Conservation (phyloP, 192 early-diverging fungal species). For the Podila clonocystis region DNA sequence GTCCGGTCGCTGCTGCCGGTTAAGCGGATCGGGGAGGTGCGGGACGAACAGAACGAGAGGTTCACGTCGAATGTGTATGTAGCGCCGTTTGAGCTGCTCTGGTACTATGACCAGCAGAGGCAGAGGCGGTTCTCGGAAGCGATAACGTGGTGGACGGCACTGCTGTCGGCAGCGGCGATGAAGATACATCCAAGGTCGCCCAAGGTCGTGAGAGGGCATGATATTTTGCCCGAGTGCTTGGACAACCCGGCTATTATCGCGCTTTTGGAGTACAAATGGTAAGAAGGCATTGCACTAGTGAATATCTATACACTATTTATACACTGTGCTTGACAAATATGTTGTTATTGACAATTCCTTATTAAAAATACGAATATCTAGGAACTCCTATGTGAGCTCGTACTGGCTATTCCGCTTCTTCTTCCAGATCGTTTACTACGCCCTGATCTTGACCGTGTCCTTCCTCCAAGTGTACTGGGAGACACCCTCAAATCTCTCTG, state of each 20-base stretch:
- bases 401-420: conserved; percentile 37
- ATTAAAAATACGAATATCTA: neutral
- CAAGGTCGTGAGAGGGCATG: conserved; percentile 6
- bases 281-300: neutral
- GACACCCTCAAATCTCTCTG: neutral
- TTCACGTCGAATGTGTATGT: neutral
- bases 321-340: neutral
- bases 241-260: conserved; percentile 32
- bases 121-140: neutral
- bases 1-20: neutral
- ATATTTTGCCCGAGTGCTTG: conserved; percentile 4
- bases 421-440: conserved; percentile 19
- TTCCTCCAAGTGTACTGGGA: conserved; percentile 24
- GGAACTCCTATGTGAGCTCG: conserved; percentile 30
- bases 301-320: neutral
- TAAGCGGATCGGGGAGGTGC: neutral
- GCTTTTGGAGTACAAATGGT: conserved; percentile 35
- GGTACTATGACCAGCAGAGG: neutral
- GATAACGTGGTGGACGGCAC: conserved; percentile 5
- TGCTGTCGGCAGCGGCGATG: neutral
- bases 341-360: neutral
- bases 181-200: neutral
- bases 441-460: conserved; percentile 4
- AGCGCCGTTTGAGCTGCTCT: neutral
- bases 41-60: neutral